A percentile compares a stretch with the other conserved stretches of the same genome.
Conservation (phyloP, 2,329 filamentous ascomycete genomes). For the Paecilomyces dactylethromorphus region DNA sequence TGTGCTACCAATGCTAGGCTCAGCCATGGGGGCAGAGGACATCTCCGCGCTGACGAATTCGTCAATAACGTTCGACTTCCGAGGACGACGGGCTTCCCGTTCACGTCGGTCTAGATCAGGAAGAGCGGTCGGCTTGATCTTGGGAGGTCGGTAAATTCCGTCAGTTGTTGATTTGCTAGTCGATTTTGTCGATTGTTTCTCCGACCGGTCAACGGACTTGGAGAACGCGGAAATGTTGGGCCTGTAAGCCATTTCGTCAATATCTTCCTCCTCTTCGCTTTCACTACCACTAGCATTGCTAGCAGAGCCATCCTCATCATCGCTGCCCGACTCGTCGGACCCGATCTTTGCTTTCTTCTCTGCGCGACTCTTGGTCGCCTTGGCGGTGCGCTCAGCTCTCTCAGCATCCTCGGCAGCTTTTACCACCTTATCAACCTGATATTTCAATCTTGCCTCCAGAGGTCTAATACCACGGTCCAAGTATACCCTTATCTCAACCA, state of each 20-base stretch:
- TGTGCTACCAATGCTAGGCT: slow-evolving; percentile 88
- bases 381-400: slow-evolving; percentile 18
- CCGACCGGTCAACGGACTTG: slow-evolving; percentile 29
- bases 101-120: slow-evolving; percentile 57
- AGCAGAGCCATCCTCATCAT: slow-evolving; percentile 16
- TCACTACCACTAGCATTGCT: slow-evolving; percentile 6
- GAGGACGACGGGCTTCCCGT: slow-evolving; percentile 54
- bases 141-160: slow-evolving; percentile 82
- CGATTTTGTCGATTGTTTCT: slow-evolving; percentile 14
- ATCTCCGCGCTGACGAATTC: slow-evolving; percentile 86
- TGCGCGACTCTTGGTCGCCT: slow-evolving; percentile 22
- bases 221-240: slow-evolving; percentile 50
- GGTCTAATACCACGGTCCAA: slow-evolving; percentile 88
- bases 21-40: slow-evolving; percentile 69
- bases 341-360: slow-evolving; percentile 18
- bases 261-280: slow-evolving; percentile 35
- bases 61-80: slow-evolving; percentile 78
- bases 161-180: slow-evolving; percentile 35
- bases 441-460: slow-evolving; percentile 82
- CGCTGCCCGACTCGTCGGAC: slow-evolving; percentile 17
- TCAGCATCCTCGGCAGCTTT: slow-evolving; percentile 63
- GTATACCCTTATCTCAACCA: slow-evolving; percentile 88
- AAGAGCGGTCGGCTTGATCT: slow-evolving; percentile 81
- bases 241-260: slow-evolving; percentile 57
- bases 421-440: slow-evolving; percentile 92